A percentile compares a stretch with the other conserved stretches of the same genome.
phyloP scores from a whole-genome alignment of 2,329 filamentous ascomycete species.

The Claviceps fusiformis region DNA sequence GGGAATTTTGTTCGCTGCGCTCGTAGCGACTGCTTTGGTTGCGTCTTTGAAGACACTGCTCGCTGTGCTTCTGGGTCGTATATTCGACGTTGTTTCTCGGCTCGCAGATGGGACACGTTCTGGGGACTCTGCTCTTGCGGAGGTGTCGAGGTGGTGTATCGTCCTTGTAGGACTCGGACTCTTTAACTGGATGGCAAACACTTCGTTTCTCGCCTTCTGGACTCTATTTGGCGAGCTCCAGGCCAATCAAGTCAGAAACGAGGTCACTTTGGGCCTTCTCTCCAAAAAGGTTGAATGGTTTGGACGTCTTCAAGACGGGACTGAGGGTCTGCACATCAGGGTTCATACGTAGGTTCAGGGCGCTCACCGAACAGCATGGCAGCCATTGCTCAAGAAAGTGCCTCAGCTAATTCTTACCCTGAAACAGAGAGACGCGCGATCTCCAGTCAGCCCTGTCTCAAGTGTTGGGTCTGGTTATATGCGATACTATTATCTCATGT shows the following conservation, averaged over 20 bases:
- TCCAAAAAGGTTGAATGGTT: slow-evolving; percentile 70
- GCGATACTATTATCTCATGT: slow-evolving; percentile 49
- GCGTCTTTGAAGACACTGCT: slow-evolving; percentile 52
- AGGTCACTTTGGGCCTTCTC: slow-evolving; percentile 56
- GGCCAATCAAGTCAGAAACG: slow-evolving; percentile 48
- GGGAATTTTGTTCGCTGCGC: slow-evolving; percentile 36
- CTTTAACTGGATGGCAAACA: slow-evolving; percentile 53
- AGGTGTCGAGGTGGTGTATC: slow-evolving; percentile 46
- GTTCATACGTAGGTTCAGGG: slow-evolving; percentile 52
- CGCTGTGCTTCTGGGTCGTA: slow-evolving; percentile 56
- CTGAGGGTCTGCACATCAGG: slow-evolving; percentile 55
- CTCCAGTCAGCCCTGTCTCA: slow-evolving; percentile 70
- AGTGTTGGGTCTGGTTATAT: slow-evolving; percentile 57
- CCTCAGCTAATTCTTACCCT: not conserved
- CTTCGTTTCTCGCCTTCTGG: slow-evolving; percentile 56
- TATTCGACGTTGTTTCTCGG: slow-evolving; percentile 58
- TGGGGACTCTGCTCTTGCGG: slow-evolving; percentile 35
- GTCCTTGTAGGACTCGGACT: slow-evolving; percentile 50
- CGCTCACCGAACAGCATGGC: not conserved
- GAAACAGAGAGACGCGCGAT: slow-evolving; percentile 62
- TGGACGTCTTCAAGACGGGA: slow-evolving; percentile 57
- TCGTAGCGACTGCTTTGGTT: slow-evolving; percentile 41
- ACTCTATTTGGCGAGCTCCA: slow-evolving; percentile 71
- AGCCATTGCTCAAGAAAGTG: not conserved
- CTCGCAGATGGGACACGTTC: slow-evolving; percentile 45